Base-by-base conservation (phyloP, 202 grass and related monocot genomes). In the Digitaria exilis region DNA sequence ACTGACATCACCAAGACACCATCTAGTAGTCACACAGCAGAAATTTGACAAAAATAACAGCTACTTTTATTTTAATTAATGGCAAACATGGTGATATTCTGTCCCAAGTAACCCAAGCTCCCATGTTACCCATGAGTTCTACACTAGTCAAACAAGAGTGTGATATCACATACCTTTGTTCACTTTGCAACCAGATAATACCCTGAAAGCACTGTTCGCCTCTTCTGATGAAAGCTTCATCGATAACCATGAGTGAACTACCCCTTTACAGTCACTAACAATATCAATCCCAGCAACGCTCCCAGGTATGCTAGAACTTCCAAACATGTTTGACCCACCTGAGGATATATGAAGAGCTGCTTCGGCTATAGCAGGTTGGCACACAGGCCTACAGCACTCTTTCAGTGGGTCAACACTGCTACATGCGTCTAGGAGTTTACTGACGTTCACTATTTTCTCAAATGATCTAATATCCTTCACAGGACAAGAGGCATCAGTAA, bases 141-240 rank as follows among this genome's bases (percentile, higher is more conserved):
- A 65, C 14, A 7, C 3, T 63, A 79, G 11, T 25, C 45, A 87
- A 74, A 52, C 34, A 71, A 88, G 21, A 43, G 60, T 66, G 37
- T 73, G 72, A 34, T 43, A 80, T 35, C 77, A 59, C 67, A 64
- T 84, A 98, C 96, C 92, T 98, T 93, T 98, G 82, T 98, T 98
- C 80, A 98, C 90, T 60, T 98, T 98, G 69, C 96, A 98, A 74
- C 96, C 90, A 65, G 90, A 95, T 79, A 98, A 87, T 80, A 98
- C 92, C 84, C 96, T 84, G 78, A 98, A 98, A 86, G 91, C 96
- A 41, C 69, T 78, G 73, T 98, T 95, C 3, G 74, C 85, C 4
- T 76, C 88, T 57, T 95, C 96, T 69, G 87, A 82, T 55, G 90
- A 88, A 76, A 98, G 89, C 51, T 95, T 98, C 80, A 80, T 83